Conservation (phyloP, 371 early-diverging fungal species). For the Thermomucor indicae-seudaticae region DNA sequence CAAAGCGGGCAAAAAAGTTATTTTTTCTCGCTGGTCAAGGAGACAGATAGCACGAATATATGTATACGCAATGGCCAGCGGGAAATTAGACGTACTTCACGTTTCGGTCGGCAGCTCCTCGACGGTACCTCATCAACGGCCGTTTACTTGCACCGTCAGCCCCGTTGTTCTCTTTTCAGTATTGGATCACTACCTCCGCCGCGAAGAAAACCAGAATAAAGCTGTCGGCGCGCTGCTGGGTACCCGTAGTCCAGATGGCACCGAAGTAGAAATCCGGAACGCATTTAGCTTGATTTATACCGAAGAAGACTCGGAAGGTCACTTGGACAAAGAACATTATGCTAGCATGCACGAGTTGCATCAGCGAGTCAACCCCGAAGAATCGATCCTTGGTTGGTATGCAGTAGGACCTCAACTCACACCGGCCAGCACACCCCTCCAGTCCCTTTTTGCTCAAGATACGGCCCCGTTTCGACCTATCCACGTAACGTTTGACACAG, state of each 20-base stretch:
- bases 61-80: constrained; percentile 24
- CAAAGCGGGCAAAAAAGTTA: not conserved
- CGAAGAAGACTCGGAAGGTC: constrained; percentile 61
- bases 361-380: constrained; percentile 85
- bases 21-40: too few relatives aligned
- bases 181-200: constrained; percentile 88
- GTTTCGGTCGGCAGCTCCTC: constrained; percentile 33
- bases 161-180: constrained; percentile 92
- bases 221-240: constrained; percentile 91
- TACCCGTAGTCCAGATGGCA: constrained; percentile 79
- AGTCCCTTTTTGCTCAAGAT: constrained; percentile 84
- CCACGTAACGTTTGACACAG: constrained; percentile 85
- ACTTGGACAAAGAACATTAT: constrained; percentile 89
- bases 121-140: constrained; percentile 49
- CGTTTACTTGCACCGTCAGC: constrained; percentile 62
- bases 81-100: constrained; percentile 32
- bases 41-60: too few relatives aligned
- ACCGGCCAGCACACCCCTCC: constrained; percentile 78
- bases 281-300: constrained; percentile 83
- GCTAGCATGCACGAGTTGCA: constrained; percentile 82
- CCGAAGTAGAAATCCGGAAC: constrained; percentile 83
- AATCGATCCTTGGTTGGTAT: constrained; percentile 93
- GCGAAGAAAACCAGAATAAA: constrained; percentile 74
- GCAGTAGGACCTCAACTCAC: constrained; percentile 70
- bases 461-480: constrained; percentile 79